Percentiles rank a stretch among this genome's conserved stretches.
Conservation (phyloP, 768 basidiomycete species). For the Panus rudis region DNA sequence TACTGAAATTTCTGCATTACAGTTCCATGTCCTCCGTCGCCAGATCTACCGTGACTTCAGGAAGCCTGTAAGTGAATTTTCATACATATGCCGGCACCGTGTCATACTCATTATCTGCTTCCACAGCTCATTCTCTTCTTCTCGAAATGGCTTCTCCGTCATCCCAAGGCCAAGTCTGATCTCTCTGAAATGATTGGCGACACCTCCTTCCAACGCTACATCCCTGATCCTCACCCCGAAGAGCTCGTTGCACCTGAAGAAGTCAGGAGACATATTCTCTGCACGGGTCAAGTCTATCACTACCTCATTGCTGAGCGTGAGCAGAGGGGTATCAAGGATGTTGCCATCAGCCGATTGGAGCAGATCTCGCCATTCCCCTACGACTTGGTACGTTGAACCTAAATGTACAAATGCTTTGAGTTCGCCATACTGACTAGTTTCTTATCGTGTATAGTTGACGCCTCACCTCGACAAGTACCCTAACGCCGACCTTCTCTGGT, state of each 20-base stretch:
- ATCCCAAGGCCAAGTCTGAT: constrained; percentile 83
- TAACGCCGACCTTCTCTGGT: constrained; percentile 91
- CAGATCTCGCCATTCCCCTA: constrained; percentile 98
- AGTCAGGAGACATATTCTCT: constrained; percentile 88
- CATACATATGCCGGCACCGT: neutral
- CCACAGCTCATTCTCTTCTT: constrained; percentile 85
- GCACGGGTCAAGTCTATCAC: constrained; percentile 93
- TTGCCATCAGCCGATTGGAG: constrained; percentile 91
- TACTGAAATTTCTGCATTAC: constrained; percentile 8
- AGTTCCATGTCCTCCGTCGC: constrained; percentile 96
- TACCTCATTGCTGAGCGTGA: constrained; percentile 86
- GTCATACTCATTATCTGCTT: constrained; percentile 1
- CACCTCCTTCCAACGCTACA: constrained; percentile 87
- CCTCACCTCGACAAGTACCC: constrained; percentile 96
- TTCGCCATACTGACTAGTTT: constrained; percentile 5
- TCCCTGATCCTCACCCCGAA: constrained; percentile 77
- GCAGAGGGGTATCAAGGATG: constrained; percentile 82
- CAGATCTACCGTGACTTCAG: constrained; percentile 98
- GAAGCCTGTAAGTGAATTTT: constrained; percentile 62
- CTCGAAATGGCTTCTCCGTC: constrained; percentile 93
- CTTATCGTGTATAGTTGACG: constrained; percentile 59
- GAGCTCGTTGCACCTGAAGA: constrained; percentile 72
- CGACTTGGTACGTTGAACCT: constrained; percentile 59
- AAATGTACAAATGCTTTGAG: neutral
- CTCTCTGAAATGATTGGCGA: constrained; percentile 87